Percentiles rank a stretch among this genome's conserved stretches.
Evolutionary conservation across 768 basidiomycete genomes (phyloP).

Genomic region (Kwoniella sp.): DNA sequence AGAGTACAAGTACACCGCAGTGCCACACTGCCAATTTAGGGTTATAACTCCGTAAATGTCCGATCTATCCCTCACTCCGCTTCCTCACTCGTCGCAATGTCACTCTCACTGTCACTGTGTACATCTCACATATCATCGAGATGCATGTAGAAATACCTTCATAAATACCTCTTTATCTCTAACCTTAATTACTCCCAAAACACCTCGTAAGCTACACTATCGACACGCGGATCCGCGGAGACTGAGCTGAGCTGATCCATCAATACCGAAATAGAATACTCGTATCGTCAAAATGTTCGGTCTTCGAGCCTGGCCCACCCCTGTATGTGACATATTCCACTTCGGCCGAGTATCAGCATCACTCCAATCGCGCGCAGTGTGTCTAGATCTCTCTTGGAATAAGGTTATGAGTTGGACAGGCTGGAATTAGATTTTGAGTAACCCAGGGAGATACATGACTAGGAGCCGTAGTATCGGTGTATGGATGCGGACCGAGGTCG

Average conservation of each 20-base stretch:
- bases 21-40: background rate
- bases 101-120: background rate
- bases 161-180: background rate
- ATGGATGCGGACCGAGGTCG: no score
- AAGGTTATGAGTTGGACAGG: no score
- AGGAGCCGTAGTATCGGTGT: no score
- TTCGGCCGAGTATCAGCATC: constrained; percentile 15
- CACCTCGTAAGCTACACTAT: constrained; percentile 3
- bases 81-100: background rate
- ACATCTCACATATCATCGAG: background rate
- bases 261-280: background rate
- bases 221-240: no score
- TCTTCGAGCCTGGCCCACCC: constrained; percentile 55
- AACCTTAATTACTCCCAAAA: background rate
- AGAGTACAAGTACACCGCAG: no score
- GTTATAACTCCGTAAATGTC: background rate
- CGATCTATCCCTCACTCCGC: background rate
- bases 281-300: constrained; percentile 47
- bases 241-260: background rate
- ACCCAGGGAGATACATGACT: no score
- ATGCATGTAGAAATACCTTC: background rate
- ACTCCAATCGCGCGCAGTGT: no score
- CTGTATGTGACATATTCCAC: constrained; percentile 37
- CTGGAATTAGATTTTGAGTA: no score
- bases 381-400: no score